A percentile compares a stretch with the other conserved stretches of the same genome.
These are phyloP conservation scores for Calophaca sinica DNA, from an alignment of 306 rosid genomes.

Conservation along the genomic window DNA sequence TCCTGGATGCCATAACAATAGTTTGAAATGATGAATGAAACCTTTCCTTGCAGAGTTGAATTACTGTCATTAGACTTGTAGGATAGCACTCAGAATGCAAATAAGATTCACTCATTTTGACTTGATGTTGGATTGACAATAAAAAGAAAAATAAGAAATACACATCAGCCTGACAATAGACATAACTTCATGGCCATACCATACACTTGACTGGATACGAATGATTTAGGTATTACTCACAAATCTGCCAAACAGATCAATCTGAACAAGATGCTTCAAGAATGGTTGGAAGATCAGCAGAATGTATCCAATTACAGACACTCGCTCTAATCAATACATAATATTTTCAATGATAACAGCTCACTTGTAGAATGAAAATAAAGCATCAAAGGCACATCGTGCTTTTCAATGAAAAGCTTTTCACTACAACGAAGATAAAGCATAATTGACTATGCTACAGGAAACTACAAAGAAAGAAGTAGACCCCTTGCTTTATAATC, in stretches of 20 bases:
- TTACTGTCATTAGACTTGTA: neutral
- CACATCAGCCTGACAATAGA: neutral
- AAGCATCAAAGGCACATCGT: constrained; percentile 41
- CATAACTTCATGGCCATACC: neutral
- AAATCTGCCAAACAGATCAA: neutral
- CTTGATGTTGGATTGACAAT: neutral
- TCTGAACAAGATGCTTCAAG: constrained; percentile 35
- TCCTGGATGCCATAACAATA: neutral
- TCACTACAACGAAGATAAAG: constrained; percentile 41
- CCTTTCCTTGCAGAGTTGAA: neutral
- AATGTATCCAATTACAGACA: constrained; percentile 43
- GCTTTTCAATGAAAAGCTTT: constrained; percentile 44
- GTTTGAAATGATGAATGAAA: constrained; percentile 1
- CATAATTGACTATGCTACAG: constrained; percentile 39
- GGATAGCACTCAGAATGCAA: neutral
- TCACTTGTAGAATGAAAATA: constrained; percentile 39
- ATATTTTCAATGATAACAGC: constrained; percentile 45
- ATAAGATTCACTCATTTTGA: neutral
- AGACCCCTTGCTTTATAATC: constrained; percentile 43
- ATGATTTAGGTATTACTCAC: neutral
- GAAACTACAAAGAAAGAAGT: constrained; percentile 43
- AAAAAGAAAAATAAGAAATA: neutral
- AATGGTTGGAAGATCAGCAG: constrained; percentile 17
- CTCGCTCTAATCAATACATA: constrained; percentile 34
- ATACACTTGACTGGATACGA: neutral